Evolutionary conservation across 176 grass and related monocot species (phyloP).

Genomic region (Poa pratensis): DNA sequence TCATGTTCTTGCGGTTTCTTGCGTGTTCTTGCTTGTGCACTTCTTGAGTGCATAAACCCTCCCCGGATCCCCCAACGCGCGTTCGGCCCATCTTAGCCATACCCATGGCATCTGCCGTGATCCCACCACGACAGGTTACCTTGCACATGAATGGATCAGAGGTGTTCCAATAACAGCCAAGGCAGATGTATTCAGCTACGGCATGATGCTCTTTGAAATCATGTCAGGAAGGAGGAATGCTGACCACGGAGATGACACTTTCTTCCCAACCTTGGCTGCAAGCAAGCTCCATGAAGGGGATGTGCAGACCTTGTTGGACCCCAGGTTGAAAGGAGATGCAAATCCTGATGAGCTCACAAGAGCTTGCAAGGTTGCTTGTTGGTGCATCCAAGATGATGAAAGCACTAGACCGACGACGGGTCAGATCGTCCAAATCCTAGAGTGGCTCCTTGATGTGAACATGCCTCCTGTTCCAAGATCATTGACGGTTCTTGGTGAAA

Average conservation of each 20-base stretch:
- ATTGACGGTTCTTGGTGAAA: slow-evolving; percentile 62
- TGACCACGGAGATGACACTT: slow-evolving; percentile 48
- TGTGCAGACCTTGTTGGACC: slow-evolving; percentile 58
- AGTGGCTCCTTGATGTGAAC: slow-evolving; percentile 76
- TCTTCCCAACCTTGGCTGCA: slow-evolving; percentile 65
- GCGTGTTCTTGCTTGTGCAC: too few species aligned
- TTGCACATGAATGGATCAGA: not conserved
- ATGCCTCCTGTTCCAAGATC: slow-evolving; percentile 76
- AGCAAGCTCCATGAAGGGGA: slow-evolving; percentile 67
- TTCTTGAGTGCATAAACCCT: too few species aligned
- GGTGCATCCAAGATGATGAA: slow-evolving; percentile 96
- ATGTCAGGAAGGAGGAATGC: not conserved
- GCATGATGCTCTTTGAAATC: not conserved
- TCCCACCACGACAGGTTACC: too few species aligned
- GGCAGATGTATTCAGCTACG: not conserved
- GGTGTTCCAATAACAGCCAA: not conserved
- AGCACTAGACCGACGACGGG: slow-evolving; percentile 69
- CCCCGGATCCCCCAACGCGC: too few species aligned
- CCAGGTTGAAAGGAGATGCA: slow-evolving; percentile 58
- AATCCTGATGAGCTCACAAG: slow-evolving; percentile 62
- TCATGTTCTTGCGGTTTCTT: too few species aligned
- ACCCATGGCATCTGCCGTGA: too few species aligned
- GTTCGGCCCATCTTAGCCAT: too few species aligned
- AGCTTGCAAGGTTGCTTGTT: slow-evolving; percentile 82
- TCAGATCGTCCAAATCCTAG: slow-evolving; percentile 75